Evolutionary conservation across 2,329 filamentous ascomycete species (phyloP), one percentile per base, ranked within the genome.

Genomic region (Penicillium verrucosum): DNA sequence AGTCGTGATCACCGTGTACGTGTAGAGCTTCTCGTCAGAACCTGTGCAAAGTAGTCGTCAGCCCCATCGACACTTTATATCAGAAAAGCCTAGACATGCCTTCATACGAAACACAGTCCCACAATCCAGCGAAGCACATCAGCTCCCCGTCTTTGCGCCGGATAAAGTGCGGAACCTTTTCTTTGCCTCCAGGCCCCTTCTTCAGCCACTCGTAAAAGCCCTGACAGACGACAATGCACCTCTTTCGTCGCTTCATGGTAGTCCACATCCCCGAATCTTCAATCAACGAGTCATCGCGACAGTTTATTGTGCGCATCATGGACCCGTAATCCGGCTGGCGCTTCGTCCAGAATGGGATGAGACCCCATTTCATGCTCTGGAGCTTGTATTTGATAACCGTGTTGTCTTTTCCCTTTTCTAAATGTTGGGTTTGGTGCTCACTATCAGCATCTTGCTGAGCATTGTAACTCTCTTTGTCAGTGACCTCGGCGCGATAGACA

Each of bases 191-290:
- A 67, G 80, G 52, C 67, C 84, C 87, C 66, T 87, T 90, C 74
- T 93, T 93, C 58, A 95, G 78, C 94, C 94, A 97, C 74, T 99
- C 94, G 68, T 91, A 99, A 74, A 97, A 99, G 1, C 94, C 94
- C 73, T 97, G 89, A 10, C 90, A 92, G 6, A 96, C 71, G 10
- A 97, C 85, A 23, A 97, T 80, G 71, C 94, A 97, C 30, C 94
- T 82, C 76, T 97, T 96, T 64, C 83, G 85, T 59, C 87, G 85
- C 77, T 97, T 97, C 89, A 97, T 95, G 1, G 84, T 85, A 41
- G 84, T 88, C 94, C 94, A 97, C 86, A 97, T 89, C 11, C 92
- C 92, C 5, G 86, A 84, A 9, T 88, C 82, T 10, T 87, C 83
- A 6, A 84, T 80, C 21, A 97, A 78, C 1, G 90, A 94, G 74